Percentiles rank a stretch among this genome's conserved stretches.
Conservation (phyloP, 805 yeast species). For the Saccharomycopsis lassenensis region DNA sequence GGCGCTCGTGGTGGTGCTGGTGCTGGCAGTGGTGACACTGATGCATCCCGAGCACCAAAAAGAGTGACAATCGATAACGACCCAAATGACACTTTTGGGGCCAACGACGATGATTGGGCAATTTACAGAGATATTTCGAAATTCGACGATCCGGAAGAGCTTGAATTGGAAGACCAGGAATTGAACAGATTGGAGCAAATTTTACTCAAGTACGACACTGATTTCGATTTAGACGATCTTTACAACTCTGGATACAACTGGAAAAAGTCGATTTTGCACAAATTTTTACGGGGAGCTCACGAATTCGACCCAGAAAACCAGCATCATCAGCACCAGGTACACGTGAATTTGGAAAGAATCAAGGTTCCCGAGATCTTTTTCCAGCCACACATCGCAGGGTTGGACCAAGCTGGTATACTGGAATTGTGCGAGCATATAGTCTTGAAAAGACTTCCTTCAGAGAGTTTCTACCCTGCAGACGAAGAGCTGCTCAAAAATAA, state of each 20-base stretch:
- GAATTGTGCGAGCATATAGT: conserved; percentile 66
- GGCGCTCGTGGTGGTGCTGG: conserved; percentile 11
- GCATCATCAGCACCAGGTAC: conserved; percentile 85
- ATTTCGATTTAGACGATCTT: conserved; percentile 77
- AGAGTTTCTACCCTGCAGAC: conserved; percentile 39
- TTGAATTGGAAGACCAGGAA: conserved; percentile 59
- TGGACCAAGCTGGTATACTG: conserved; percentile 89
- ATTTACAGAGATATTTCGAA: conserved; percentile 75
- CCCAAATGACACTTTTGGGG: conserved; percentile 89
- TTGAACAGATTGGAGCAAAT: conserved; percentile 60
- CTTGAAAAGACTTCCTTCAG: conserved; percentile 45
- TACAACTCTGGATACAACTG: conserved; percentile 75
- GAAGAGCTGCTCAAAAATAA: conserved; percentile 5
- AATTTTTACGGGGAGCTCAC: conserved; percentile 83
- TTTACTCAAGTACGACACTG: conserved; percentile 72
- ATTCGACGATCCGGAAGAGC: conserved; percentile 66
- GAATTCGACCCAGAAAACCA: conserved; percentile 72
- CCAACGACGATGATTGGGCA: conserved; percentile 93
- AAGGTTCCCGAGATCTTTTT: conserved; percentile 87
- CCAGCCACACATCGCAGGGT: conserved; percentile 88
- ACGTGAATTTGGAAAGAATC: conserved; percentile 81
- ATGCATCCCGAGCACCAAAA: conserved; percentile 38
- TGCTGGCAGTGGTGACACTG: conserved; percentile 22
- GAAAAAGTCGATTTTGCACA: conserved; percentile 68
- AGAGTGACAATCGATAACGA: conserved; percentile 75